Conservation (phyloP, 192 early-diverging fungal genomes). For the Tieghemiomyces parasiticus region DNA sequence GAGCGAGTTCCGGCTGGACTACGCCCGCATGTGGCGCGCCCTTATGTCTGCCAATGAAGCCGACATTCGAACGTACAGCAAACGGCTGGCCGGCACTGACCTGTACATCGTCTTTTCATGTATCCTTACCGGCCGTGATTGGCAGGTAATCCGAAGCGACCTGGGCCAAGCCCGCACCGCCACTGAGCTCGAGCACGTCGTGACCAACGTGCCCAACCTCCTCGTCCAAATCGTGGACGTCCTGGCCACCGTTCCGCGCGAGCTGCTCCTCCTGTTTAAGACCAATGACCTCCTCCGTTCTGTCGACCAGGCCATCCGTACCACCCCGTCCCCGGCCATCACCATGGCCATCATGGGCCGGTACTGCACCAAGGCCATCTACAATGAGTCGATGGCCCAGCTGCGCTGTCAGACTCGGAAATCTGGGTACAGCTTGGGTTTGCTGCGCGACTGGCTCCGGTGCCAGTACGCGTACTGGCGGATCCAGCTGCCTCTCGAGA, state of each 20-base stretch:
- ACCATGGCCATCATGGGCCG: slow-evolving; percentile 11
- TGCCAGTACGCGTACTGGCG: slow-evolving; percentile 5
- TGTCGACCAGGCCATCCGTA: slow-evolving; percentile 29
- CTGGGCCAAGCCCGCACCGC: slow-evolving; percentile 22
- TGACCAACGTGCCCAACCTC: slow-evolving; percentile 38
- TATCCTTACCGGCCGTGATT: slow-evolving; percentile 77
- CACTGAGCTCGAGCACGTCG: slow-evolving; percentile 37
- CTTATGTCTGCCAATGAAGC: slow-evolving; percentile 62
- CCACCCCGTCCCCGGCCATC: background rate
- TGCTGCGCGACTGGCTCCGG: background rate
- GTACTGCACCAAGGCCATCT: slow-evolving; percentile 11
- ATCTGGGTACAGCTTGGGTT: background rate
- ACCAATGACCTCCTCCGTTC: slow-evolving; percentile 79
- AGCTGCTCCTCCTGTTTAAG: slow-evolving; percentile 77
- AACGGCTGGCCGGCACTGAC: slow-evolving; percentile 54
- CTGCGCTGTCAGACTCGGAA: background rate
- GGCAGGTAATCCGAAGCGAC: slow-evolving; percentile 44
- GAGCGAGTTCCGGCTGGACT: slow-evolving; percentile 56
- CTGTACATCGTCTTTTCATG: slow-evolving; percentile 72
- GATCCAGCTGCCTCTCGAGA: background rate
- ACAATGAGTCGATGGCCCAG: background rate
- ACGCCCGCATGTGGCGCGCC: slow-evolving; percentile 78
- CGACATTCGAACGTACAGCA: slow-evolving; percentile 49
- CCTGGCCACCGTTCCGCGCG: slow-evolving; percentile 66
- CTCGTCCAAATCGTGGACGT: slow-evolving; percentile 63